A percentile compares a stretch with the other conserved stretches of the same genome.
These are phyloP conservation scores for Magnaporthiopsis incrustans DNA, from an alignment of 2,329 filamentous ascomycete species.

Conservation along the genomic window DNA sequence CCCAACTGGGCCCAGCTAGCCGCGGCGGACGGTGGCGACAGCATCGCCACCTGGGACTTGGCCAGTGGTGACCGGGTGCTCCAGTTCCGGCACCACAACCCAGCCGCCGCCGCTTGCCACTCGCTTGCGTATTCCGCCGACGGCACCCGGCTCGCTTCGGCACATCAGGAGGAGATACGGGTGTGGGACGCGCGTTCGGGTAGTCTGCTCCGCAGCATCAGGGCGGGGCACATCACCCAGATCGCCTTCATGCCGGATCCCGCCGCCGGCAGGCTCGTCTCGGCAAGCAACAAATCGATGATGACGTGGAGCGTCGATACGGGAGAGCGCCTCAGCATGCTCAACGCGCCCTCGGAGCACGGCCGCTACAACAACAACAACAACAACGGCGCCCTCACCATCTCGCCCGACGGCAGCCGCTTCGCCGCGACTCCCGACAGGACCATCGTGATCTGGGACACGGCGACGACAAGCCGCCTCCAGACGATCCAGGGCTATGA, in stretches of 20 bases:
- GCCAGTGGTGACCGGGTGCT: background rate
- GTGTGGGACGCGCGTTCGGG: background rate
- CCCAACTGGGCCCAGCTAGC: background rate
- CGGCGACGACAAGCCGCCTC: too few relatives aligned
- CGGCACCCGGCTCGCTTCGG: background rate
- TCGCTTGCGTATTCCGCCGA: background rate
- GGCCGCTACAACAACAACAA: background rate
- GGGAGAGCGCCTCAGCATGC: background rate
- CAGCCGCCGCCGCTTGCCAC: background rate
- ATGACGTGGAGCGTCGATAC: background rate
- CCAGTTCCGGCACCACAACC: too few relatives aligned
- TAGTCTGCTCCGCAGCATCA: too few relatives aligned
- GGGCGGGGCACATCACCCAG: background rate
- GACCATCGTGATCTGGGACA: conserved; percentile 2
- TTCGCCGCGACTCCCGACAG: background rate
- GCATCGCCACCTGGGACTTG: conserved; percentile 5
- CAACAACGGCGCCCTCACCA: background rate
- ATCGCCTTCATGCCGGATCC: background rate
- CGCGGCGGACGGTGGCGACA: background rate
- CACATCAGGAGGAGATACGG: background rate
- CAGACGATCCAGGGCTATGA: too few relatives aligned
- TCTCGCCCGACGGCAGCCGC: background rate
- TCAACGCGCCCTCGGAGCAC: background rate
- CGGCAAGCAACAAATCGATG: background rate
- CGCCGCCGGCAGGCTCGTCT: background rate